A percentile compares a stretch with the other conserved stretches of the same genome.
These are phyloP conservation scores for Phascolomyces articulosus DNA, from an alignment of 371 early-diverging fungal species.

Conservation along the genomic window DNA sequence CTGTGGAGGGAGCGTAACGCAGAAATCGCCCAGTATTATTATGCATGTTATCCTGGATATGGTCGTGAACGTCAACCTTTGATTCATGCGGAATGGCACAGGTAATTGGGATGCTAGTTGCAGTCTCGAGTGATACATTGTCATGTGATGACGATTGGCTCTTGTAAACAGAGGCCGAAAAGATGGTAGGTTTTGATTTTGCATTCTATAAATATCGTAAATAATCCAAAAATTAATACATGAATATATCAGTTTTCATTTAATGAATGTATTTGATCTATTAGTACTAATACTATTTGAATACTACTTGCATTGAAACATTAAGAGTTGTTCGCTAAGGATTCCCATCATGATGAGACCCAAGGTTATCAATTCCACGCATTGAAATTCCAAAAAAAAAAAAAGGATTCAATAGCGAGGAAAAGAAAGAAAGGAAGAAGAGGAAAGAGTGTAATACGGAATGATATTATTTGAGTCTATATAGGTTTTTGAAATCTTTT, in stretches of 20 bases:
- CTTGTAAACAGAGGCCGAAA: neutral
- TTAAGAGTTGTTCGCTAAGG: neutral
- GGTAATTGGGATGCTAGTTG: neutral
- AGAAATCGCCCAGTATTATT: constrained; percentile 70
- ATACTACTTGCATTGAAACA: neutral
- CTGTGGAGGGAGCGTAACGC: constrained; percentile 73
- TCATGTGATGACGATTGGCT: neutral
- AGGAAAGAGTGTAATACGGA: neutral
- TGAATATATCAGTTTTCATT: too few relatives aligned
- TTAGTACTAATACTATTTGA: too few relatives aligned
- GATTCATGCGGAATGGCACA: constrained; percentile 12
- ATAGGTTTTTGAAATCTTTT: neutral
- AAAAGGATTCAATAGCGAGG: neutral
- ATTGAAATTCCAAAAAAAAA: neutral
- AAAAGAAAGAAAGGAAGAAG: neutral
- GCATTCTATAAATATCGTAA: too few relatives aligned
- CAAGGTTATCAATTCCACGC: neutral
- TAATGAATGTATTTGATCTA: too few relatives aligned
- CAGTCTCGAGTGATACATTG: neutral
- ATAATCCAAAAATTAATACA: too few relatives aligned
- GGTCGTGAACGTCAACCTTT: constrained; percentile 65
- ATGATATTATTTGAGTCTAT: neutral
- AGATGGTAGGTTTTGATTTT: too few relatives aligned
- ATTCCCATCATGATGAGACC: neutral
- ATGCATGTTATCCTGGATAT: constrained; percentile 53